phyloP scores from a whole-genome alignment of 495 filamentous ascomycete genomes.

The Penicillium tannophilum region DNA sequence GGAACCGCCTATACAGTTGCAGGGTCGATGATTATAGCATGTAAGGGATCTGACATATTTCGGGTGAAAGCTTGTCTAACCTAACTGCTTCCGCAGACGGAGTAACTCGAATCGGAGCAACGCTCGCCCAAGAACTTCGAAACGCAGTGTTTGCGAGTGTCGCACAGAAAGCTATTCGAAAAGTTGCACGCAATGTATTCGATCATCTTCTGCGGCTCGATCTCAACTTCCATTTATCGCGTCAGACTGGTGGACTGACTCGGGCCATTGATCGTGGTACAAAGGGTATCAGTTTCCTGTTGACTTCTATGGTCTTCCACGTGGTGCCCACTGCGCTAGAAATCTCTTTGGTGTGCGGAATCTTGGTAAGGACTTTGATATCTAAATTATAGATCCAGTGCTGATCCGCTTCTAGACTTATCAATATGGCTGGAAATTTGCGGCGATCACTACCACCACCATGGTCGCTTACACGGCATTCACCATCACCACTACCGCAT shows the following conservation, averaged over 20 bases:
- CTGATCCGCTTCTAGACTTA: conserved; percentile 65
- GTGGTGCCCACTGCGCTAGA: conserved; percentile 92
- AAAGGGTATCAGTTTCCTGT: conserved; percentile 94
- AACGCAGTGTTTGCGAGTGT: conserved; percentile 98
- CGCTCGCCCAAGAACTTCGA: conserved; percentile 84
- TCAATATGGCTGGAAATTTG: conserved; percentile 90
- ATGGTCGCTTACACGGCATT: conserved; percentile 95
- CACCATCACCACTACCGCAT: conserved; percentile 92
- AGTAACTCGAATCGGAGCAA: conserved; percentile 80
- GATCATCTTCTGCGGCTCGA: conserved; percentile 86
- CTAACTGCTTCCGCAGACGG: conserved; percentile 59
- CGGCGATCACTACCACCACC: conserved; percentile 83
- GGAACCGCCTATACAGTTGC: conserved; percentile 88
- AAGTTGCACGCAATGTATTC: conserved; percentile 89
- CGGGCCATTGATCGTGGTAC: conserved; percentile 95
- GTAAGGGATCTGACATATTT: conserved; percentile 40
- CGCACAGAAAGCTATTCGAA: conserved; percentile 92
- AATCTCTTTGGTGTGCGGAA: conserved; percentile 93
- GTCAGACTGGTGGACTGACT: conserved; percentile 92
- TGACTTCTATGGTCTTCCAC: conserved; percentile 98
- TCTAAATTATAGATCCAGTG: background rate
- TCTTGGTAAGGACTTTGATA: conserved; percentile 52
- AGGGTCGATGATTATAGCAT: conserved; percentile 88
- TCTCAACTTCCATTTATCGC: conserved; percentile 88
- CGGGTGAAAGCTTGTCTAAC: conserved; percentile 14